A percentile compares a stretch with the other conserved stretches of the same genome.
These are phyloP conservation scores for Agastache rugosa DNA, from an alignment of 257 asterid genomes.

Conservation along the genomic window DNA sequence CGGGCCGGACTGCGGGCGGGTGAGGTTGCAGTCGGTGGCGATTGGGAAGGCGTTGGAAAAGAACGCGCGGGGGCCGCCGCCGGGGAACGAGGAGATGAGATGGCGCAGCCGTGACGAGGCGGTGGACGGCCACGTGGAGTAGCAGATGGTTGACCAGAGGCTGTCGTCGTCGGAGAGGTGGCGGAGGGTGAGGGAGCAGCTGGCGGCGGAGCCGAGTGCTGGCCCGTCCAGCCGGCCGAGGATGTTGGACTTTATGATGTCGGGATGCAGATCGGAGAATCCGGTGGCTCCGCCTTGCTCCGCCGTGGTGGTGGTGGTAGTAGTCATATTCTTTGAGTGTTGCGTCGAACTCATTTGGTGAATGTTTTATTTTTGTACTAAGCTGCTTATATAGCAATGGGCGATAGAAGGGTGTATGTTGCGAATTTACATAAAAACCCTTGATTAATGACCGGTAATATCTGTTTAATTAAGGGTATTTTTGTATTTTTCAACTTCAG, in stretches of 20 bases:
- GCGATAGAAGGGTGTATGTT: neutral
- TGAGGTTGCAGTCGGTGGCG: neutral
- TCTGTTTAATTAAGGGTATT: slow-evolving; percentile 9
- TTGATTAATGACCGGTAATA: neutral
- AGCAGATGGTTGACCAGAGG: slow-evolving; percentile 69
- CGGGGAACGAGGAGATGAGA: slow-evolving; percentile 59
- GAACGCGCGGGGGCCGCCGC: slow-evolving; percentile 72
- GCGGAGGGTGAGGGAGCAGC: slow-evolving; percentile 68
- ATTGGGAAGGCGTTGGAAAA: slow-evolving; percentile 62
- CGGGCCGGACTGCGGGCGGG: slow-evolving; percentile 16
- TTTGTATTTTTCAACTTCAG: neutral
- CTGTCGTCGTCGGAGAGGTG: slow-evolving; percentile 54
- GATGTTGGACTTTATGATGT: slow-evolving; percentile 63
- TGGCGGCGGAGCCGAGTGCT: slow-evolving; percentile 59
- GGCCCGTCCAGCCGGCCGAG: slow-evolving; percentile 74
- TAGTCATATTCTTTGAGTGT: slow-evolving; percentile 19
- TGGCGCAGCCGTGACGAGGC: slow-evolving; percentile 45
- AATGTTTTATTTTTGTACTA: slow-evolving; percentile 17
- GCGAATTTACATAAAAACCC: slow-evolving; percentile 20
- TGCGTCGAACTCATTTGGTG: neutral
- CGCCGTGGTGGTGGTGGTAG: slow-evolving; percentile 37
- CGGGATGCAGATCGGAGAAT: slow-evolving; percentile 58
- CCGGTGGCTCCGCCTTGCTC: slow-evolving; percentile 35
- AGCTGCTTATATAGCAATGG: slow-evolving; percentile 34
- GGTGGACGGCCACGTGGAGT: slow-evolving; percentile 86